phyloP scores from a whole-genome alignment of 257 asterid species.

The Primulina eburnea region DNA sequence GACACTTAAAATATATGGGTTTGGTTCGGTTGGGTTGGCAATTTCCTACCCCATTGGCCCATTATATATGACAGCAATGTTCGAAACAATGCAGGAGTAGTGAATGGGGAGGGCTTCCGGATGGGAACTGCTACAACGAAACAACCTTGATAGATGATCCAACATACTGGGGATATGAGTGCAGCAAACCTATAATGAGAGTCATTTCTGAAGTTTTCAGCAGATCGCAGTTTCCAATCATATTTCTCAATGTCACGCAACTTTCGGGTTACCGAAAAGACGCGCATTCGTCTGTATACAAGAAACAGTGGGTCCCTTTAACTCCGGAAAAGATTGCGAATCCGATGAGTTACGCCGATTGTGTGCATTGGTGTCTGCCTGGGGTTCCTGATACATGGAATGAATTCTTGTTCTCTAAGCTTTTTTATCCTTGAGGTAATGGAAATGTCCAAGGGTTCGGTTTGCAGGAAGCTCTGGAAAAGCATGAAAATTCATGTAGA shows the following conservation, averaged over 20 bases:
- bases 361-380: slow-evolving; percentile 89
- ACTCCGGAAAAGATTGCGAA: slow-evolving; percentile 43
- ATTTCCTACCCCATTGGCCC: too few relatives aligned
- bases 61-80: too few relatives aligned
- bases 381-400: slow-evolving; percentile 88
- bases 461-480: neutral
- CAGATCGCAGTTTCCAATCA: slow-evolving; percentile 50
- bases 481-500: too few relatives aligned
- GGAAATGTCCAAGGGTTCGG: too few relatives aligned
- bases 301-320: slow-evolving; percentile 44
- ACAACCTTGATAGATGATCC: slow-evolving; percentile 43
- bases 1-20: too few relatives aligned
- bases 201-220: slow-evolving; percentile 37
- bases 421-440: slow-evolving; percentile 48
- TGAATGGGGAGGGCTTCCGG: slow-evolving; percentile 59
- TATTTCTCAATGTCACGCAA: slow-evolving; percentile 61
- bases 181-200: slow-evolving; percentile 38
- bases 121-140: slow-evolving; percentile 59
- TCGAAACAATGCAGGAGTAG: slow-evolving; percentile 33
- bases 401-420: slow-evolving; percentile 61
- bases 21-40: too few relatives aligned
- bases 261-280: slow-evolving; percentile 65
- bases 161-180: slow-evolving; percentile 50
- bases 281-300: slow-evolving; percentile 74
- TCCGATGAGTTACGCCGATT: slow-evolving; percentile 64